Evolutionary conservation across 176 grass and related monocot genomes (phyloP).

Genomic region (Sorghum bicolor): Sorghum_bicolor_NCBIv3 NC_012873.2:56730001-56730500

Average conservation of each 20-base stretch:
- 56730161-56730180: not conserved
- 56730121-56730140: not conserved
- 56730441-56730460: not conserved
- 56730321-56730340: not conserved
- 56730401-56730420: not conserved
- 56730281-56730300: not conserved
- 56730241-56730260: not conserved
- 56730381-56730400: not conserved
- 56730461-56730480: not conserved
- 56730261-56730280: not conserved
- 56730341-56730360: not conserved
- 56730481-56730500: not conserved
- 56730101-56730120: not conserved
- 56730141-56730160: not conserved
- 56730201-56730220: not conserved
- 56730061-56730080: slow-evolving; percentile 5
- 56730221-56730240: not conserved
- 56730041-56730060: not conserved
- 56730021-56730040: not conserved
- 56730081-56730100: not conserved
- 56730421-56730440: not conserved
- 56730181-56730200: not conserved
- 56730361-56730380: not conserved
- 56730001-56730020: not conserved
- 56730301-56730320: not conserved